phyloP scores from a whole-genome alignment of 805 yeast genomes.

The Yamadazyma nakazawae region DNA sequence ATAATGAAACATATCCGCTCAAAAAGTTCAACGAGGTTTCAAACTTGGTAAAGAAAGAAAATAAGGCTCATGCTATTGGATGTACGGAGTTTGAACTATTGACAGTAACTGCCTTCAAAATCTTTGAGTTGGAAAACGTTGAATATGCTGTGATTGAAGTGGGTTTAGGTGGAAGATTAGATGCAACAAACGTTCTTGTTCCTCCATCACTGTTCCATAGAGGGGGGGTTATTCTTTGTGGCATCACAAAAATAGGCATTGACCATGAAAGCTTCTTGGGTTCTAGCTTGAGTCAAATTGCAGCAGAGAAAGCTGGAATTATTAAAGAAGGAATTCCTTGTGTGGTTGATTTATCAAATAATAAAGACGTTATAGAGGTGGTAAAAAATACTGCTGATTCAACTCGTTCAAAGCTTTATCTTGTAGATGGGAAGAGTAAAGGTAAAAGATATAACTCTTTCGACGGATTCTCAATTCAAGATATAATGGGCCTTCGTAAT shows the following conservation, averaged over 20 bases:
- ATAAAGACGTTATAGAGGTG: slow-evolving; percentile 44
- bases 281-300: slow-evolving; percentile 58
- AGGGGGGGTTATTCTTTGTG: slow-evolving; percentile 55
- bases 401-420: slow-evolving; percentile 24
- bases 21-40: slow-evolving; percentile 46
- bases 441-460: not conserved
- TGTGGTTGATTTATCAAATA: slow-evolving; percentile 72
- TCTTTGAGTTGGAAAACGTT: slow-evolving; percentile 58
- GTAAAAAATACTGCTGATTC: slow-evolving; percentile 37
- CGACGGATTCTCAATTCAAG: not conserved
- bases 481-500: slow-evolving; percentile 7
- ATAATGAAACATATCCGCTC: slow-evolving; percentile 53
- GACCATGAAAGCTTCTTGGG: slow-evolving; percentile 87
- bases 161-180: slow-evolving; percentile 87
- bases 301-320: slow-evolving; percentile 83
- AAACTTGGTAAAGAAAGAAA: slow-evolving; percentile 36
- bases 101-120: slow-evolving; percentile 80
- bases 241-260: slow-evolving; percentile 78
- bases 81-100: slow-evolving; percentile 88
- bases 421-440: slow-evolving; percentile 17
- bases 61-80: slow-evolving; percentile 42
- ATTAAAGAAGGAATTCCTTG: slow-evolving; percentile 59
- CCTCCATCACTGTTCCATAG: slow-evolving; percentile 23
- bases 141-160: slow-evolving; percentile 87
- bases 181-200: slow-evolving; percentile 77